Base-by-base conservation (phyloP, 768 basidiomycete genomes). In the Mycena albidolilacea region DNA sequence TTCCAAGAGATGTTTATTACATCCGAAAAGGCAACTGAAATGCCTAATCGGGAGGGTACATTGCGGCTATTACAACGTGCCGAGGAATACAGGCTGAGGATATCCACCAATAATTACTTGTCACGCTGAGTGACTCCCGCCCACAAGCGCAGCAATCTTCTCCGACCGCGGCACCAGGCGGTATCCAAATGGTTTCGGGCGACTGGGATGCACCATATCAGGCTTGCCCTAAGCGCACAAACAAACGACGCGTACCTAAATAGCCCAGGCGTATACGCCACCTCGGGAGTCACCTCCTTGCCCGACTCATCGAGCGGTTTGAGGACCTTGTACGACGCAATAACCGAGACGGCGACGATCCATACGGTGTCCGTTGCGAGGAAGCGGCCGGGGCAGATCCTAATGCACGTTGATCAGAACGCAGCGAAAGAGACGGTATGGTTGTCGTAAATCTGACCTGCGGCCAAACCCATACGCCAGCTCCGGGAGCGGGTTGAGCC, bases 361-460 rank as follows among this genome's bases (percentile, higher is more conserved):
- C 84, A 88, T 5, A 89, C 71, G 68, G 85, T 84, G 0, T 82
- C 83, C 61, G 86, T 85, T 8, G 84, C 87, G 72, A 86, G 81
- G 65, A 82, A 82, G 10, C 86, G 81, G 0, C 88, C 88, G 12
- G 88, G 87, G 70, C 88, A 89, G 17, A 86, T 80, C 67, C 77
- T 66, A 6, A 30, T 30, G 3, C 30, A 30, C 23, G 23, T 0
- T 9, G 30, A 58, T 35, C 2, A 35, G 23, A 8, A 30, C 9
- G 65, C 8, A n/a, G 11, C 2, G 30, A 35, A 38, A 37, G 35
- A 46, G 39, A 14, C 54, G 23, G 30, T 30, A 41, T 14, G 1
- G 6, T 4, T 3, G 30, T 30, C 30, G 30, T 30, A 1, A 30
- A 30, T 5, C 65, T 23, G 41, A 66, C 65, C 65, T 59, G 21